Percentiles rank a stretch among this genome's conserved stretches.
These are phyloP conservation scores for Aspergillus ochraceoroseus DNA, from an alignment of 2,329 filamentous ascomycete genomes.

Conservation along the genomic window DNA sequence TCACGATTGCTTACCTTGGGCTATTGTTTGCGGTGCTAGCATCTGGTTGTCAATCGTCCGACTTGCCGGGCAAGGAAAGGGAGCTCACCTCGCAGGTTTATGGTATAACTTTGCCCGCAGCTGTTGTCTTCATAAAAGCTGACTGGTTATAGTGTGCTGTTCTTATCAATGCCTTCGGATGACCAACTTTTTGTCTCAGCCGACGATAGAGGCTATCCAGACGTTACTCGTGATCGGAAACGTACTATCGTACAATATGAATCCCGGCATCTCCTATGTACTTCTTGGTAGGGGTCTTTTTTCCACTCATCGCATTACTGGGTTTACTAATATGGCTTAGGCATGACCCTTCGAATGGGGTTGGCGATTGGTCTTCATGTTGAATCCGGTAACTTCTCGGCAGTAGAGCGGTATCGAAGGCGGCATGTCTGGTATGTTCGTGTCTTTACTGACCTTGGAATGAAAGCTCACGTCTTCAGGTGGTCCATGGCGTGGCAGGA, in stretches of 20 bases:
- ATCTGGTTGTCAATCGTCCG: slow-evolving; percentile 58
- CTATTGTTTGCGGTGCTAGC: slow-evolving; percentile 59
- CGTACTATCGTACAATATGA: slow-evolving; percentile 60
- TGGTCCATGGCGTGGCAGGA: slow-evolving; percentile 64
- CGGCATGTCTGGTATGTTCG: slow-evolving; percentile 42
- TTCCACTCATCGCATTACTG: too few relatives aligned
- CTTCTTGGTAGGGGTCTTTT: slow-evolving; percentile 53
- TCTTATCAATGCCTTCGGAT: slow-evolving; percentile 61
- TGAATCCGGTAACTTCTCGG: slow-evolving; percentile 52
- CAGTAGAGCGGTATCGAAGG: slow-evolving; percentile 45
- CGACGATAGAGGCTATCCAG: slow-evolving; percentile 58
- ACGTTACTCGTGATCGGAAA: slow-evolving; percentile 59
- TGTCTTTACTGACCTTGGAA: neutral
- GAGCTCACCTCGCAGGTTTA: slow-evolving; percentile 62
- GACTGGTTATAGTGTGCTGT: slow-evolving; percentile 51
- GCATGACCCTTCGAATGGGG: slow-evolving; percentile 57
- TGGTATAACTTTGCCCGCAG: slow-evolving; percentile 37
- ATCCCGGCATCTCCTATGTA: slow-evolving; percentile 60
- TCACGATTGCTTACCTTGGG: slow-evolving; percentile 55
- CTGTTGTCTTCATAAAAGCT: slow-evolving; percentile 19
- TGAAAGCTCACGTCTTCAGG: slow-evolving; percentile 29
- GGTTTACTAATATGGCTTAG: slow-evolving; percentile 28
- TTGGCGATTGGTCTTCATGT: slow-evolving; percentile 58
- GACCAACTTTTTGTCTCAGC: slow-evolving; percentile 60
- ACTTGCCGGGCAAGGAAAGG: slow-evolving; percentile 54